A percentile compares a stretch with the other conserved stretches of the same genome.
These are phyloP conservation scores for Aureococcus anophagefferens DNA, from an alignment of 108 stramenopile genomes.

Conservation along the genomic window DNA sequence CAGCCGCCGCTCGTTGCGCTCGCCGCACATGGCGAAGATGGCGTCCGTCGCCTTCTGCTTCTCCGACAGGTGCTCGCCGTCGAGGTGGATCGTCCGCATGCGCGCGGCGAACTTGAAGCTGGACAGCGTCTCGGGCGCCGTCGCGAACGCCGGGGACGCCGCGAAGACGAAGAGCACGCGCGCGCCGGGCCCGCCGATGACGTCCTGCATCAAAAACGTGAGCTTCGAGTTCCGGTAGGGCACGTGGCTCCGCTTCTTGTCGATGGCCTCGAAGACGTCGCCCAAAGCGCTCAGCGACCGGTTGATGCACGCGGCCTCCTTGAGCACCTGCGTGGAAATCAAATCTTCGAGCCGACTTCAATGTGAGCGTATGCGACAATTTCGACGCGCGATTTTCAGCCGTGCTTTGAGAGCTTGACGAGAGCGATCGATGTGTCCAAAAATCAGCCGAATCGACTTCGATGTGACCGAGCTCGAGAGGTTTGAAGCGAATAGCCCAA, in stretches of 20 bases:
- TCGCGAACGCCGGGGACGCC: slow-evolving; percentile 51
- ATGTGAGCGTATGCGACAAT: too few relatives aligned
- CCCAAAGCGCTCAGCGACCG: slow-evolving; percentile 59
- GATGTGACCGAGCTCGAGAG: too few relatives aligned
- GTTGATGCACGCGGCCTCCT: slow-evolving; percentile 51
- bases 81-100: slow-evolving; percentile 38
- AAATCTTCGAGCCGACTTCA: too few relatives aligned
- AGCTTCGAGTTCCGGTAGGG: slow-evolving; percentile 77
- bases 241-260: slow-evolving; percentile 57
- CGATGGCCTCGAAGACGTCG: slow-evolving; percentile 69
- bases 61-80: slow-evolving; percentile 21
- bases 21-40: too few relatives aligned
- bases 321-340: too few relatives aligned
- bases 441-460: too few relatives aligned
- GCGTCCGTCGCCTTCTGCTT: too few relatives aligned
- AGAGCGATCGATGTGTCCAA: too few relatives aligned
- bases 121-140: slow-evolving; percentile 51
- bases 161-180: slow-evolving; percentile 75
- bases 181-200: slow-evolving; percentile 71
- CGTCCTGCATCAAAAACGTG: slow-evolving; percentile 68
- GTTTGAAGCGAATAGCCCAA: too few relatives aligned
- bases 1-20: too few relatives aligned
- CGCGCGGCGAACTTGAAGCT: slow-evolving; percentile 58
- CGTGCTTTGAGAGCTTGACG: too few relatives aligned
- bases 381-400: too few relatives aligned